Percentiles rank a stretch among this genome's conserved stretches.
Conservation (phyloP, 164 flowering plant genomes). For the Vitis rotundifolia region DNA sequence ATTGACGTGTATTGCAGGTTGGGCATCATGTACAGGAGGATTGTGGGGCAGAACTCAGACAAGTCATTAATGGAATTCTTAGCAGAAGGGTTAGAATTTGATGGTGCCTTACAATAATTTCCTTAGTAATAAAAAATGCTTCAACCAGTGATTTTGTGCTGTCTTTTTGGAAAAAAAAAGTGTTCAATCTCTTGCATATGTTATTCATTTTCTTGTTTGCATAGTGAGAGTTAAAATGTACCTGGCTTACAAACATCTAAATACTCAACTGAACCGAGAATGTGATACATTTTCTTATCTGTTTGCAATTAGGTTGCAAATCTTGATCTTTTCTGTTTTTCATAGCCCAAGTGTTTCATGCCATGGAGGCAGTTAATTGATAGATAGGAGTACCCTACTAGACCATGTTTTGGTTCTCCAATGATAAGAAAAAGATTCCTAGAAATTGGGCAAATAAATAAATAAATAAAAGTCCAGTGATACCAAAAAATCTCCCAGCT, state of each 20-base stretch:
- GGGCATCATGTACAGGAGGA: conserved; percentile 99
- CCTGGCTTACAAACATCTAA: too few species aligned
- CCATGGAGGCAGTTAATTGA: too few species aligned
- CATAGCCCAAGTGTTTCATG: too few species aligned
- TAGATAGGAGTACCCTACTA: too few species aligned
- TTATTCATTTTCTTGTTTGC: not conserved
- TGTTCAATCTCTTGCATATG: not conserved
- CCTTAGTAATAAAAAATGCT: too few species aligned
- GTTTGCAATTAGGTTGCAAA: too few species aligned
- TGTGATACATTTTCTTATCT: too few species aligned
- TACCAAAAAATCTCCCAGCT: not conserved
- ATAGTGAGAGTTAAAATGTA: too few species aligned
- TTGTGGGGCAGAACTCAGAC: conserved; percentile 78
- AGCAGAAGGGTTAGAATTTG: conserved; percentile 25
- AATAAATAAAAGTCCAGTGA: not conserved
- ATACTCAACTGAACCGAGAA: too few species aligned
- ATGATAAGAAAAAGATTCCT: too few species aligned
- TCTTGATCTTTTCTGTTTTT: too few species aligned
- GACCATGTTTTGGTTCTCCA: too few species aligned
- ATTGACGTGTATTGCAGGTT: conserved; percentile 48
- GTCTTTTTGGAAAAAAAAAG: not conserved
- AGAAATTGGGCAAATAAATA: not conserved
- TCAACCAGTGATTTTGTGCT: not conserved
- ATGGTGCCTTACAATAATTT: not conserved
- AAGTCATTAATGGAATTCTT: conserved; percentile 52